These are phyloP conservation scores for Emericellopsis cladophorae DNA, from an alignment of 2,329 filamentous ascomycete genomes.

Conservation along the genomic window DNA sequence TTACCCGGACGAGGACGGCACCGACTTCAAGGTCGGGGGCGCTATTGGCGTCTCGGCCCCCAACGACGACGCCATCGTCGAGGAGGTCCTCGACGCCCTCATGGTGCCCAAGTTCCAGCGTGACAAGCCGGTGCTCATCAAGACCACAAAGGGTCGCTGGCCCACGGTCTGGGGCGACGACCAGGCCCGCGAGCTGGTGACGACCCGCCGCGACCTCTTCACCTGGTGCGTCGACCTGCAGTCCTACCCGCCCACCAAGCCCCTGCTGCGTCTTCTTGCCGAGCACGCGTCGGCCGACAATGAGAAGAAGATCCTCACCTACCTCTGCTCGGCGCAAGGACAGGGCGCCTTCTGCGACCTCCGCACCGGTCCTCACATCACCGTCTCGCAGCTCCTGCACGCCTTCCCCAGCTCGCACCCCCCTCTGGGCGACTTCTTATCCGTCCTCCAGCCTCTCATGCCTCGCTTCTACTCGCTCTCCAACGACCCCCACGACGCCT, in stretches of 20 bases:
- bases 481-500: conserved; percentile 79
- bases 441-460: conserved; percentile 78
- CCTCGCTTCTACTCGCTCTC: conserved; percentile 97
- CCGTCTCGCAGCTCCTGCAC: conserved; percentile 71
- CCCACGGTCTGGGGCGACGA: conserved; percentile 98
- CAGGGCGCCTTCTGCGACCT: conserved; percentile 91
- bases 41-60: conserved; percentile 89
- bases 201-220: conserved; percentile 80
- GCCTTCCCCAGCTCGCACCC: conserved; percentile 90
- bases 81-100: conserved; percentile 73
- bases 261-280: conserved; percentile 70
- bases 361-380: conserved; percentile 77
- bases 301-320: conserved; percentile 81
- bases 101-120: conserved; percentile 71
- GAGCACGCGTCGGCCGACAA: conserved; percentile 69
- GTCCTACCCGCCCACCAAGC: conserved; percentile 83
- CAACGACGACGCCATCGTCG: conserved; percentile 65
- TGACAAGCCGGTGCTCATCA: conserved; percentile 69
- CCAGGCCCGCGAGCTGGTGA: conserved; percentile 69
- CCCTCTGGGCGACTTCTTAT: conserved; percentile 70
- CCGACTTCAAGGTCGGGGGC: conserved; percentile 93
- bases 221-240: conserved; percentile 95
- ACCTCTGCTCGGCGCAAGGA: conserved; percentile 78
- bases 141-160: conserved; percentile 76
- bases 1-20: conserved; percentile 71